These are phyloP conservation scores for Fusarium bactridioides DNA, from an alignment of 2,329 filamentous ascomycete genomes.

Conservation along the genomic window DNA sequence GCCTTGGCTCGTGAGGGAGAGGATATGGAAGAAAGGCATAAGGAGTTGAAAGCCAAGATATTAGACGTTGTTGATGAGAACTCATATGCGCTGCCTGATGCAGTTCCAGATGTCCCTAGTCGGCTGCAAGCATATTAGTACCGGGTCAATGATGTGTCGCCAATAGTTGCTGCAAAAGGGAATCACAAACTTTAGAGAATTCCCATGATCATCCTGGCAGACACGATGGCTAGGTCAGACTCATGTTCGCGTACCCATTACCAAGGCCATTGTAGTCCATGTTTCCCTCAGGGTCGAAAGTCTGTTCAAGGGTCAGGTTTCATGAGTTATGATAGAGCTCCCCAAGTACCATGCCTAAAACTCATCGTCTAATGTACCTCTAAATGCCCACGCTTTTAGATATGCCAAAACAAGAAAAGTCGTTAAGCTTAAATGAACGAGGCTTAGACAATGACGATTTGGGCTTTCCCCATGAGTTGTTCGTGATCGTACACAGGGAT, in stretches of 20 bases:
- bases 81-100: neutral
- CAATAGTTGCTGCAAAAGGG: neutral
- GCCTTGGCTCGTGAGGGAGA: neutral
- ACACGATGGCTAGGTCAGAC: neutral
- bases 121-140: neutral
- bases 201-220: fast-evolving
- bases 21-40: neutral
- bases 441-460: no score
- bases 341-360: no score
- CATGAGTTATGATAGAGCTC: no score
- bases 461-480: no score
- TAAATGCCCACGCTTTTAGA: no score
- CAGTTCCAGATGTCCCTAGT: neutral
- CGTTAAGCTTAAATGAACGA: no score
- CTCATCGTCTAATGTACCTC: no score
- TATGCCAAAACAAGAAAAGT: no score
- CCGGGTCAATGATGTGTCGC: fast-evolving
- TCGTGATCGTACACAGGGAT: no score
- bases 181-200: no score
- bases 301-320: no score
- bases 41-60: neutral
- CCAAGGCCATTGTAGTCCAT: neutral
- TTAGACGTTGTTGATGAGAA: neutral
- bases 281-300: neutral
- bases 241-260: no score